These are phyloP conservation scores for Saccharomyces eubayanus DNA, from an alignment of 805 yeast species.

Conservation along the genomic window DNA sequence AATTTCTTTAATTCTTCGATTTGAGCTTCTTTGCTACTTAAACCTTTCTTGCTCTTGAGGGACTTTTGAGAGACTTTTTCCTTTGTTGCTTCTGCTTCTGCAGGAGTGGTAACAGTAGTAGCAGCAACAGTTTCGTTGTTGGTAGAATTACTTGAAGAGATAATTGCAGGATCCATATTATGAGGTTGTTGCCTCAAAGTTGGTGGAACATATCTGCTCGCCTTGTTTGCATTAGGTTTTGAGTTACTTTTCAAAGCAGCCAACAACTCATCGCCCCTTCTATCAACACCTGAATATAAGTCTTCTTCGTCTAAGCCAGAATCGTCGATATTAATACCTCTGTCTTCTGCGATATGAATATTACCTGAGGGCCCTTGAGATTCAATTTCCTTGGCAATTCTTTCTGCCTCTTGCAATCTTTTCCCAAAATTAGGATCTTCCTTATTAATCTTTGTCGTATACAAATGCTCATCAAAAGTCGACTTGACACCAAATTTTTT, in stretches of 20 bases:
- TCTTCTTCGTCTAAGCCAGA: slow-evolving; percentile 92
- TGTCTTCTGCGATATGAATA: slow-evolving; percentile 82
- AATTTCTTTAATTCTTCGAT: slow-evolving; percentile 67
- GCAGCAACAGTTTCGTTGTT: slow-evolving; percentile 4
- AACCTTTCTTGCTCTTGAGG: not conserved
- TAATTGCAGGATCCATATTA: slow-evolving; percentile 29
- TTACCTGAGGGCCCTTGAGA: slow-evolving; percentile 54
- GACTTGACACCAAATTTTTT: slow-evolving; percentile 82
- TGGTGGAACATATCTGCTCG: slow-evolving; percentile 30
- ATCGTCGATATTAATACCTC: slow-evolving; percentile 71
- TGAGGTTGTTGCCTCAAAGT: slow-evolving; percentile 30
- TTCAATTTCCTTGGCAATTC: slow-evolving; percentile 78
- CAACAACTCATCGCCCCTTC: slow-evolving; percentile 35
- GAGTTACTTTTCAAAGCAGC: slow-evolving; percentile 28
- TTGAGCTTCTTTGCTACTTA: slow-evolving; percentile 42
- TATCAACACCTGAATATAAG: slow-evolving; percentile 84
- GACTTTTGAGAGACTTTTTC: not conserved
- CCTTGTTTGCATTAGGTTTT: slow-evolving; percentile 23
- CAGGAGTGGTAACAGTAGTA: not conserved
- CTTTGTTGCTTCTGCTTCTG: not conserved
- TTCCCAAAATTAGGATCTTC: slow-evolving; percentile 64
- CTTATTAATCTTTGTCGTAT: slow-evolving; percentile 71
- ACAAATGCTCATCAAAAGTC: slow-evolving; percentile 71
- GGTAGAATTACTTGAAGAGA: slow-evolving; percentile 22
- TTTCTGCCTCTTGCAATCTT: slow-evolving; percentile 62